Evolutionary conservation across 768 basidiomycete genomes (phyloP).

Genomic region (Crepidotus variabilis): DNA sequence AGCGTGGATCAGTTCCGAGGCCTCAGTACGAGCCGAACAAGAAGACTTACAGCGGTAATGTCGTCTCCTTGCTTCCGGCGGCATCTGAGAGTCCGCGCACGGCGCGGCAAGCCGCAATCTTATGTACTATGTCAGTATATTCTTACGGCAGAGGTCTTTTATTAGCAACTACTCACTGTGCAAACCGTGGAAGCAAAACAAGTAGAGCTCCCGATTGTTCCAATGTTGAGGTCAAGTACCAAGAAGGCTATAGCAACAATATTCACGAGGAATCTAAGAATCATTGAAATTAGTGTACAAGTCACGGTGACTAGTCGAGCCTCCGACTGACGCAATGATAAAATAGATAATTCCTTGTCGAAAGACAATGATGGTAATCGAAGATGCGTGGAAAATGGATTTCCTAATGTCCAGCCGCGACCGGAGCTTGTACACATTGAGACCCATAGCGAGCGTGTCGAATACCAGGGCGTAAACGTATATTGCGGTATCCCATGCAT

Average conservation of each 20-base stretch:
- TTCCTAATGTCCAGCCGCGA: not conserved
- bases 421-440: not conserved
- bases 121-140: no score
- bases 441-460: not conserved
- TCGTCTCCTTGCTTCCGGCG: no score
- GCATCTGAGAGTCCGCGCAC: no score
- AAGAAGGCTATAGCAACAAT: not conserved
- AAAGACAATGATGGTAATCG: not conserved
- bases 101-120: no score
- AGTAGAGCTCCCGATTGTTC: not conserved
- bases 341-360: not conserved
- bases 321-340: not conserved
- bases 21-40: no score
- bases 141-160: no score
- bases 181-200: not conserved
- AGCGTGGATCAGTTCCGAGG: no score
- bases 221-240: not conserved
- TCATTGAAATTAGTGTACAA: not conserved
- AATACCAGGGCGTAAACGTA: not conserved
- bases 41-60: no score
- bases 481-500: not conserved
- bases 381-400: not conserved
- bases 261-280: not conserved
- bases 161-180: not conserved
- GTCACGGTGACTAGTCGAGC: not conserved